Evolutionary conservation across 2,329 filamentous ascomycete species (phyloP).

Genomic region (Verticillium klebahnii): DNA sequence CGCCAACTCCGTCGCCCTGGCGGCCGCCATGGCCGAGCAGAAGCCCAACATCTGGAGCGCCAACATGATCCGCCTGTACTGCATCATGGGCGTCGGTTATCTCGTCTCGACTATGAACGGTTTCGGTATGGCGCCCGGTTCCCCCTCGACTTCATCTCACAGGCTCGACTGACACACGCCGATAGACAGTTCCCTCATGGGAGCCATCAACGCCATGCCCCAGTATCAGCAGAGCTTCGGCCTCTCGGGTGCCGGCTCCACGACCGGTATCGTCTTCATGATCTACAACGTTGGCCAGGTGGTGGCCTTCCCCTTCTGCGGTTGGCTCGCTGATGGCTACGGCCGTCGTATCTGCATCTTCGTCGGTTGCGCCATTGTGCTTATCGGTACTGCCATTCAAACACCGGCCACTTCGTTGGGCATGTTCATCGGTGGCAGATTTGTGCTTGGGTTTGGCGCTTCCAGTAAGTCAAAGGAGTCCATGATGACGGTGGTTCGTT

Average conservation of each 20-base stretch:
- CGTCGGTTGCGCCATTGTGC: conserved; percentile 40
- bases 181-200: conserved; percentile 35
- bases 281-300: conserved; percentile 45
- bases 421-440: conserved; percentile 33
- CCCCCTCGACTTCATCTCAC: too few species aligned
- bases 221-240: conserved; percentile 40
- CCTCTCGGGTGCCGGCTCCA: conserved; percentile 35
- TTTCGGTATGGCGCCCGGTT: conserved; percentile 14
- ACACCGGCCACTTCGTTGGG: conserved; percentile 31
- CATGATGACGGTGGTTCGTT: not conserved
- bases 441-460: conserved; percentile 50
- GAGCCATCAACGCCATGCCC: conserved; percentile 39
- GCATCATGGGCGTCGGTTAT: conserved; percentile 20
- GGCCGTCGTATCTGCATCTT: conserved; percentile 48
- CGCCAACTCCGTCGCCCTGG: conserved; percentile 29
- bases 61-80: conserved; percentile 26
- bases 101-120: conserved; percentile 24
- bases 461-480: conserved; percentile 17
- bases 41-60: conserved; percentile 27
- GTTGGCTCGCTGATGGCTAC: conserved; percentile 40
- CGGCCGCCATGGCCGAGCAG: conserved; percentile 26
- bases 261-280: conserved; percentile 38
- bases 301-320: conserved; percentile 42
- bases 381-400: conserved; percentile 43
- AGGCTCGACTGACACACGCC: not conserved